phyloP scores from a whole-genome alignment of 1,284 basidiomycete species.

The Hypsizygus ulmarius region DNA sequence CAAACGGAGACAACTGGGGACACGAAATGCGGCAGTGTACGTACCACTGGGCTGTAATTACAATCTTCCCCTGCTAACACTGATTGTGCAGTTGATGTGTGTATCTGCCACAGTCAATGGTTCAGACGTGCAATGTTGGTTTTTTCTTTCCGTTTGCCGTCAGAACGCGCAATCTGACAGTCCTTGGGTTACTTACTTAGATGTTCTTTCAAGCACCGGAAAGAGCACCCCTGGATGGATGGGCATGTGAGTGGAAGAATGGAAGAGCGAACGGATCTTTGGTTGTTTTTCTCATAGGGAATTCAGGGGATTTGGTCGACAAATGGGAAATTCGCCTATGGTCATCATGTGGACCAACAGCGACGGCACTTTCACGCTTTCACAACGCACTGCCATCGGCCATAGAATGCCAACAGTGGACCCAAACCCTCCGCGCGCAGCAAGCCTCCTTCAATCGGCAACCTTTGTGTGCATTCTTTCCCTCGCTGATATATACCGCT shows the following conservation, averaged over 20 bases:
- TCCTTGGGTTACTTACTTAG: constrained; percentile 23
- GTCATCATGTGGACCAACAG: constrained; percentile 65
- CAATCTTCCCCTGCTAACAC: not conserved
- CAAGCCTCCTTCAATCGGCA: constrained; percentile 34
- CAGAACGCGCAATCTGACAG: not conserved
- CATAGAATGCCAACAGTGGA: constrained; percentile 50
- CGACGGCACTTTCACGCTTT: constrained; percentile 53
- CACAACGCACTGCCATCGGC: constrained; percentile 49
- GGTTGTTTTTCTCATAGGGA: not conserved
- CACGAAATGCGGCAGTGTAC: constrained; percentile 23
- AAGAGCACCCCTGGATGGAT: constrained; percentile 49
- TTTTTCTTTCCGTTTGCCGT: not conserved
- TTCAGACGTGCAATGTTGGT: constrained; percentile 42
- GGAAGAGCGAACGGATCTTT: not conserved
- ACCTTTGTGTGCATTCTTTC: constrained; percentile 36
- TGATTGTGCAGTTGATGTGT: constrained; percentile 38
- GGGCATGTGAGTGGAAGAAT: constrained; percentile 44
- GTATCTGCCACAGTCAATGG: constrained; percentile 43
- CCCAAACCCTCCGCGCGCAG: constrained; percentile 45
- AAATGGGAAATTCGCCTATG: constrained; percentile 55
- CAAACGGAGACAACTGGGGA: constrained; percentile 7
- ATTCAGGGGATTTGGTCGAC: constrained; percentile 50
- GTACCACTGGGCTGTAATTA: not conserved
- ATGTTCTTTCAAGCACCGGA: constrained; percentile 39
- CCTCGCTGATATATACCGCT: not conserved